A percentile compares a stretch with the other conserved stretches of the same genome.
Evolutionary conservation across 805 yeast genomes (phyloP).

Genomic region (Candida ponderosae): DNA sequence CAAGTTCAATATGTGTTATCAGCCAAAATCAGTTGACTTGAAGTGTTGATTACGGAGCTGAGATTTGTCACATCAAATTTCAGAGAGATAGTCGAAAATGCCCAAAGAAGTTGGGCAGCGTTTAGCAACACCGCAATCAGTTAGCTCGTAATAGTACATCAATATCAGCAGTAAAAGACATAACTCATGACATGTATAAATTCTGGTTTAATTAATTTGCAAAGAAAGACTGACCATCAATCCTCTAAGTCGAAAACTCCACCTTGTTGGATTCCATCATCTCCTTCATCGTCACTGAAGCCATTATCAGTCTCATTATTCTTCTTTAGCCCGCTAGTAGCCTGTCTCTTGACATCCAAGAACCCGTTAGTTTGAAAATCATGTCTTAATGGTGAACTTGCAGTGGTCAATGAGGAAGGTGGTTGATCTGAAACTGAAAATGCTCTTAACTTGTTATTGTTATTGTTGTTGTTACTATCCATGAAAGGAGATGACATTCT

Average conservation of each 20-base stretch:
- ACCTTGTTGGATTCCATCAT: slow-evolving; percentile 18
- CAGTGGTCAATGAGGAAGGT: slow-evolving; percentile 22
- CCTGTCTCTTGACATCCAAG: slow-evolving; percentile 17
- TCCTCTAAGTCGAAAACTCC: slow-evolving; percentile 33
- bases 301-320: slow-evolving; percentile 13
- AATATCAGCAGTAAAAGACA: too few species aligned
- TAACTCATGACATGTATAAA: too few species aligned
- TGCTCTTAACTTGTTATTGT: slow-evolving; percentile 22
- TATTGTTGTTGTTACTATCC: slow-evolving; percentile 7
- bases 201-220: too few species aligned
- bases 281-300: slow-evolving; percentile 5
- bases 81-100: too few species aligned
- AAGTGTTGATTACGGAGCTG: too few species aligned
- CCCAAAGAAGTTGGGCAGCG: too few species aligned
- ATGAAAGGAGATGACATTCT: slow-evolving; percentile 5
- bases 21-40: too few species aligned
- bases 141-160: too few species aligned
- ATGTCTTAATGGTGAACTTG: slow-evolving; percentile 5
- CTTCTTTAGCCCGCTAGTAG: slow-evolving; percentile 6
- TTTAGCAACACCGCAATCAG: too few species aligned
- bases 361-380: slow-evolving; percentile 21
- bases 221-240: slow-evolving; percentile 2
- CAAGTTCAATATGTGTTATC: too few species aligned
- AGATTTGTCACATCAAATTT: too few species aligned
- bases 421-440: slow-evolving; percentile 39